Conservation (phyloP, 2,329 filamentous ascomycete genomes). For the Decorospora gaudefroyi region DNA sequence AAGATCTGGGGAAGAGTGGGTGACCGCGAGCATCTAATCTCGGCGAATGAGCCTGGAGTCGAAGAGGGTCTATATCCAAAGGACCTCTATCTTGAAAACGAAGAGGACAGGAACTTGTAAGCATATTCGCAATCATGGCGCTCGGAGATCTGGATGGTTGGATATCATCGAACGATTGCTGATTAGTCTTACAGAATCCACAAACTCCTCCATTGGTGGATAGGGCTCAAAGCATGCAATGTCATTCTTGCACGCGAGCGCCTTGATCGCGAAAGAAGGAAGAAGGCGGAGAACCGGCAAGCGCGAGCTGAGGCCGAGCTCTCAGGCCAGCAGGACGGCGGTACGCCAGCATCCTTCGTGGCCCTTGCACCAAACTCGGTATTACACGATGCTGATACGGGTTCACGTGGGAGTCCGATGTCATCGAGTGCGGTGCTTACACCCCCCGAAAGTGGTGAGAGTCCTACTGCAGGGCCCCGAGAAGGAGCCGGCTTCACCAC, state of each 20-base stretch:
- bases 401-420: constrained; percentile 32
- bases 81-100: constrained; percentile 41
- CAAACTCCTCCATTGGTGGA: constrained; percentile 46
- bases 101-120: constrained; percentile 40
- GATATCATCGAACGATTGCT: constrained; percentile 9
- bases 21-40: constrained; percentile 41
- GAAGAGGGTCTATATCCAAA: constrained; percentile 39
- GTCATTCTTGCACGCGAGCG: constrained; percentile 45
- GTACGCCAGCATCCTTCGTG: constrained; percentile 36
- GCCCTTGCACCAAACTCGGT: constrained; percentile 38
- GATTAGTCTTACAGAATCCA: constrained; percentile 32
- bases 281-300: constrained; percentile 42
- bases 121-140: constrained; percentile 4
- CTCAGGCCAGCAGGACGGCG: constrained; percentile 26
- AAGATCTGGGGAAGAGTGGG: constrained; percentile 41
- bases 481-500: constrained; percentile 21
- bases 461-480: constrained; percentile 28
- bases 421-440: constrained; percentile 37
- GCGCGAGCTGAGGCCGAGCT: constrained; percentile 35
- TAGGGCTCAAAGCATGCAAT: constrained; percentile 45
- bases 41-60: constrained; percentile 39
- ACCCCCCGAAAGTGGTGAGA: constrained; percentile 38
- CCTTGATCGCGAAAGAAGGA: constrained; percentile 41
- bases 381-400: constrained; percentile 32
- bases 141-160: background rate